These are phyloP conservation scores for Dendrobium catenatum DNA, from an alignment of 106 monocot genomes.

Conservation along the genomic window DNA sequence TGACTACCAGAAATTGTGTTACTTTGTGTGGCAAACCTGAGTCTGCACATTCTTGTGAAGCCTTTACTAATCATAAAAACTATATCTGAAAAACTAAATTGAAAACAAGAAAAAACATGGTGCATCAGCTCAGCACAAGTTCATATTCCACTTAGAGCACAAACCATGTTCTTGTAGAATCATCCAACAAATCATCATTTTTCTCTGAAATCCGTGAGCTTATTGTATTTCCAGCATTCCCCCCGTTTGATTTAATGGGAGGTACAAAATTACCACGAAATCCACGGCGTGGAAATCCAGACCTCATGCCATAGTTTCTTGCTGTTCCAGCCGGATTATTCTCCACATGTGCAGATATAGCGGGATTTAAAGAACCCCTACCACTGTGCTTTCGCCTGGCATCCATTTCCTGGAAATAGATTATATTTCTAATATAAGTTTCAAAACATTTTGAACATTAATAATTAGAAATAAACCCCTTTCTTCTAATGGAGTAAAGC, in stretches of 20 bases:
- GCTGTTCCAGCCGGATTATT: slow-evolving; percentile 25
- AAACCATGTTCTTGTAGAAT: slow-evolving; percentile 95
- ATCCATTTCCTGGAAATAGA: slow-evolving; percentile 72
- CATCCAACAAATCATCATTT: slow-evolving; percentile 72
- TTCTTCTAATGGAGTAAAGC: neutral
- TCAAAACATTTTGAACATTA: neutral
- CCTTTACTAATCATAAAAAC: neutral
- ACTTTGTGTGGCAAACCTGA: neutral
- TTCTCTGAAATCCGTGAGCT: slow-evolving; percentile 60
- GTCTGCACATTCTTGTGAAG: neutral
- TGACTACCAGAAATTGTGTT: neutral
- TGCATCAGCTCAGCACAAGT: neutral
- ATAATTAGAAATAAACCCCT: neutral
- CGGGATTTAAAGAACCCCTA: slow-evolving; percentile 27
- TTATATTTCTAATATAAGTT: neutral
- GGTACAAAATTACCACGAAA: slow-evolving; percentile 94
- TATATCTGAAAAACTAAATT: neutral
- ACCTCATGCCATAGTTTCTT: slow-evolving; percentile 56
- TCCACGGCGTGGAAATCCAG: slow-evolving; percentile 74
- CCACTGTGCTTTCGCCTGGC: slow-evolving; percentile 45
- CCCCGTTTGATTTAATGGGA: slow-evolving; percentile 76
- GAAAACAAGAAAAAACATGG: neutral
- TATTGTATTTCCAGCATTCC: slow-evolving; percentile 37
- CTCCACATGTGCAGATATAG: slow-evolving; percentile 53
- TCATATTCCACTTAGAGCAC: slow-evolving; percentile 13